Conservation (phyloP, 257 asterid genomes). For the Solanum pennellii region DNA sequence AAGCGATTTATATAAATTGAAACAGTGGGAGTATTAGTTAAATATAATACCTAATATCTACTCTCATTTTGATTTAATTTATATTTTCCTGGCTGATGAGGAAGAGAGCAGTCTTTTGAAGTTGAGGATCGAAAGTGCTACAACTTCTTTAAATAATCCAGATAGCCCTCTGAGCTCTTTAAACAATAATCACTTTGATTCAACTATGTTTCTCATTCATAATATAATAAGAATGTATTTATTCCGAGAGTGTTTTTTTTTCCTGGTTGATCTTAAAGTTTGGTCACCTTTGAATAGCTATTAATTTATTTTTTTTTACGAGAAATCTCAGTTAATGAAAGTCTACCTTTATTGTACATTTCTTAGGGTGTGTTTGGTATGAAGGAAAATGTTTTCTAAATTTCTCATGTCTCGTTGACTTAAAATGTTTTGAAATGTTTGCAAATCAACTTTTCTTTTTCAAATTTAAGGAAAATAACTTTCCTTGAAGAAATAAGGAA, state of each 20-base stretch:
- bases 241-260: too few relatives aligned
- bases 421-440: too few relatives aligned
- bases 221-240: background rate
- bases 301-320: background rate
- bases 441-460: too few relatives aligned
- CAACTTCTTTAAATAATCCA: constrained; percentile 44
- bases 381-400: too few relatives aligned
- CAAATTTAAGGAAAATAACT: too few relatives aligned
- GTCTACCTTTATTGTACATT: background rate
- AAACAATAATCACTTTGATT: background rate
- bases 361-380: too few relatives aligned
- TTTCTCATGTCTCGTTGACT: too few relatives aligned
- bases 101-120: constrained; percentile 42
- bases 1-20: too few relatives aligned
- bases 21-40: too few relatives aligned
- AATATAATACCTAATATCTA: background rate
- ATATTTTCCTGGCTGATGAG: constrained; percentile 47
- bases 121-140: constrained; percentile 48
- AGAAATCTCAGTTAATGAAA: background rate
- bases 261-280: too few relatives aligned
- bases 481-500: too few relatives aligned
- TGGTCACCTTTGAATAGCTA: background rate
- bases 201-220: background rate
- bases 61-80: background rate
- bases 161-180: constrained; percentile 51